phyloP scores from a whole-genome alignment of 306 rosid genomes.

The Acacia melanoxylon region DNA sequence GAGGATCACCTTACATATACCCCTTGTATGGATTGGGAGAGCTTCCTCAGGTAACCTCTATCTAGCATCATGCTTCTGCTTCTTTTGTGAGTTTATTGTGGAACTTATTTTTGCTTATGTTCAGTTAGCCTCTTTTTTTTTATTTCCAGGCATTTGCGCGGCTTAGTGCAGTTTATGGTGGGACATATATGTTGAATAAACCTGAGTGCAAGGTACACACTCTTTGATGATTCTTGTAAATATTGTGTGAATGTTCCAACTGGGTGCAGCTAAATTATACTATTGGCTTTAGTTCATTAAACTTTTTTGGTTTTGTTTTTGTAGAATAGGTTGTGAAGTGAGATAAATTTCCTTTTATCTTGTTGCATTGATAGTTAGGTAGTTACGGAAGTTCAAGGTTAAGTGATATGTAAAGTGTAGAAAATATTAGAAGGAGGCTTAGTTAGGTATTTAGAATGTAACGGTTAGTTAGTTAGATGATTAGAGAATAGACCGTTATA shows the following conservation, averaged over 20 bases:
- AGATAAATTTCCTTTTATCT: not conserved
- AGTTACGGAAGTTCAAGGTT: not conserved
- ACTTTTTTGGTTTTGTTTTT: not conserved
- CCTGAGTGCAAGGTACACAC: slow-evolving; percentile 91
- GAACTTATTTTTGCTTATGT: slow-evolving; percentile 11
- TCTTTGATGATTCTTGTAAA: not conserved
- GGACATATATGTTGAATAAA: slow-evolving; percentile 95
- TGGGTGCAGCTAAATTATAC: not conserved
- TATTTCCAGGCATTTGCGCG: slow-evolving; percentile 85
- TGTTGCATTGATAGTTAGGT: not conserved
- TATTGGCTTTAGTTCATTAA: slow-evolving; percentile 12
- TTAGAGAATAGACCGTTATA: no score
- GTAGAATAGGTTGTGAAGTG: not conserved
- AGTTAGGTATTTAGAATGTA: no score
- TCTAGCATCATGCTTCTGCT: not conserved
- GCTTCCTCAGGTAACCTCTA: slow-evolving; percentile 82
- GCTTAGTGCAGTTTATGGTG: slow-evolving; percentile 98
- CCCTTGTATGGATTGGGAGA: slow-evolving; percentile 98
- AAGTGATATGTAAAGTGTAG: not conserved
- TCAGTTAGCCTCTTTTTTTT: not conserved
- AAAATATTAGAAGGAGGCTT: no score
- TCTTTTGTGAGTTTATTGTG: slow-evolving; percentile 4
- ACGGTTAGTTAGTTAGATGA: no score
- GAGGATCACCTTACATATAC: slow-evolving; percentile 98
- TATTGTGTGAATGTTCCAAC: not conserved